Evolutionary conservation across 208 protist genomes (phyloP).

Genomic region (Entamoeba invadens): DNA sequence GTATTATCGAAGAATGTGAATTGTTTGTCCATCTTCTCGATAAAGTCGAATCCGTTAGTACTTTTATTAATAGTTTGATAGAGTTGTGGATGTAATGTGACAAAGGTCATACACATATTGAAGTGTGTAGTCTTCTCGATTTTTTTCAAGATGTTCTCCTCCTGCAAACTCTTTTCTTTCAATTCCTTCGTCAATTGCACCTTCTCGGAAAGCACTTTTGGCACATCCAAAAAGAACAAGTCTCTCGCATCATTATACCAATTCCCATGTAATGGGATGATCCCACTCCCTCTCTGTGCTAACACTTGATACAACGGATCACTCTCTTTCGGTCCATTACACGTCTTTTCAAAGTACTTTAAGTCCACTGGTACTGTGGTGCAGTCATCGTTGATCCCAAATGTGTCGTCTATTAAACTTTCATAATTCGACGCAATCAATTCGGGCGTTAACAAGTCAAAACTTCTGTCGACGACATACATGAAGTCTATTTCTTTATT

Average conservation of each 20-base stretch:
- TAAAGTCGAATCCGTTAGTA: background rate
- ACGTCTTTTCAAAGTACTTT: background rate
- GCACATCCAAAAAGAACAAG: background rate
- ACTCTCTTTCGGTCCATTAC: background rate
- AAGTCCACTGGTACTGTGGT: background rate
- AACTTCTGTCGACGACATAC: background rate
- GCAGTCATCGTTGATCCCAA: background rate
- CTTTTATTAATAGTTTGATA: background rate
- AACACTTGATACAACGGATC: background rate
- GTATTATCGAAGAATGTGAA: background rate
- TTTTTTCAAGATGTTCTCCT: background rate
- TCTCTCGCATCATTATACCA: background rate
- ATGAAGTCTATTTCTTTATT: background rate
- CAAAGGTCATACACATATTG: background rate
- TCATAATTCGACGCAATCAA: background rate
- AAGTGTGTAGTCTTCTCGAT: background rate
- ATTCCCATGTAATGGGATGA: background rate
- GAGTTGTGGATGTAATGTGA: background rate
- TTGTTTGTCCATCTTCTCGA: background rate
- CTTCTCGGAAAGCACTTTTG: background rate
- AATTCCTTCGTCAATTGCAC: background rate
- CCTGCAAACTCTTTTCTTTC: background rate
- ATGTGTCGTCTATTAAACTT: background rate
- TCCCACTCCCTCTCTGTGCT: background rate
- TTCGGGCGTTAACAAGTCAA: background rate